phyloP scores from a whole-genome alignment of 371 early-diverging fungal species.

The Parasitella parasitica region DNA sequence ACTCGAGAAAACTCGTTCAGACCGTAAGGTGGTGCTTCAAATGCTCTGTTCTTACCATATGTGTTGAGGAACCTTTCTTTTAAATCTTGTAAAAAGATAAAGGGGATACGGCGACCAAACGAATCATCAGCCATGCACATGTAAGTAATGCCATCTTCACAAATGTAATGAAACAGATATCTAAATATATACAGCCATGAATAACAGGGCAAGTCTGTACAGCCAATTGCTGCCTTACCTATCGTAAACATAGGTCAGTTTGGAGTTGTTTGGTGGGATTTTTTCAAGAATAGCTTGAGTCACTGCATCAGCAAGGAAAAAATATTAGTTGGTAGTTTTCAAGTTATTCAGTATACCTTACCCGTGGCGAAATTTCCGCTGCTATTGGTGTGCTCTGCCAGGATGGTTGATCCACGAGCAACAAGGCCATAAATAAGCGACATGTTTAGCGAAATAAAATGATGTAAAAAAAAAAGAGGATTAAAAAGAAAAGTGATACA shows the following conservation, averaged over 20 bases:
- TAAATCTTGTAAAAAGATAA: constrained; percentile 87
- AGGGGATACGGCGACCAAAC: constrained; percentile 88
- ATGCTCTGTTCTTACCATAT: constrained; percentile 60
- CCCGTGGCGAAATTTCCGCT: constrained; percentile 73
- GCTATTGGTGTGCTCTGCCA: constrained; percentile 78
- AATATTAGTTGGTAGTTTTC: neutral
- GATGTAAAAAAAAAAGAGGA: neutral
- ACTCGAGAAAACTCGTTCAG: constrained; percentile 81
- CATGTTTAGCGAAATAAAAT: constrained; percentile 32
- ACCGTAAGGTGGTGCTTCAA: constrained; percentile 71
- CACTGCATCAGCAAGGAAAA: constrained; percentile 49
- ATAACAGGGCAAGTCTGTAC: no score
- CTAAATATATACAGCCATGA: no score
- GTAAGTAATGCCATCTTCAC: constrained; percentile 78
- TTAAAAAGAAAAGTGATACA: constrained; percentile 2
- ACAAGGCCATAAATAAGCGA: constrained; percentile 76
- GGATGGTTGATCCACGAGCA: constrained; percentile 67
- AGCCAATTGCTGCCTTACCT: constrained; percentile 42
- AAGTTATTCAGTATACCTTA: no score
- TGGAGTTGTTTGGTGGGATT: constrained; percentile 88
- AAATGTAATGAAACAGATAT: constrained; percentile 89
- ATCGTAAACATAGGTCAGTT: constrained; percentile 89
- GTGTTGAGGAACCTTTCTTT: constrained; percentile 62
- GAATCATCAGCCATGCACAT: constrained; percentile 90
- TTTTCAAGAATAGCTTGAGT: constrained; percentile 88